phyloP scores from a whole-genome alignment of 2,329 filamentous ascomycete species.

The Fusarium algeriense region DNA sequence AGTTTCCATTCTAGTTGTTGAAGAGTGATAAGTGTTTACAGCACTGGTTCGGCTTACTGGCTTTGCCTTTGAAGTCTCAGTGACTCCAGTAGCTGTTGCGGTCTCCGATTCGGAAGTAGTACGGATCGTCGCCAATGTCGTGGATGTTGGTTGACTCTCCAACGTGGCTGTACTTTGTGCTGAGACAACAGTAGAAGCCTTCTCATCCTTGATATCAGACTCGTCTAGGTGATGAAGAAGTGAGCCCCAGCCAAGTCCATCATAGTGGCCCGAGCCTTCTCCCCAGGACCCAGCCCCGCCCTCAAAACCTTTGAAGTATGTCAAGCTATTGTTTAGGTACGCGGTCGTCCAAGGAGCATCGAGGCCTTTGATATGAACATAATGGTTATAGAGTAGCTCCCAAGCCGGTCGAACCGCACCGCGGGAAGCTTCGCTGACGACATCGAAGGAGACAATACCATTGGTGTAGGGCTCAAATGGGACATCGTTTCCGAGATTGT shows the following conservation, averaged over 20 bases:
- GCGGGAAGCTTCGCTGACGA: conserved; percentile 15
- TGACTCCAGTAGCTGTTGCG: not conserved
- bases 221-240: conserved; percentile 2
- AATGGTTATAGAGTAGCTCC: conserved; percentile 32
- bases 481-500: conserved; percentile 33
- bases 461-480: conserved; percentile 37
- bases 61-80: not conserved
- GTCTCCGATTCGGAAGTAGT: not conserved
- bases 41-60: not conserved
- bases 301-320: not conserved
- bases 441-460: conserved; percentile 14
- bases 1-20: not conserved
- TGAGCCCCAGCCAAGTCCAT: conserved; percentile 9
- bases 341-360: conserved; percentile 31
- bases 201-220: not conserved
- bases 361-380: conserved; percentile 25
- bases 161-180: not conserved
- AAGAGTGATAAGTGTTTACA: not conserved
- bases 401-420: conserved; percentile 1
- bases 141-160: not conserved
- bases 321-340: conserved; percentile 14
- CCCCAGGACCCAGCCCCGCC: conserved; percentile 3
- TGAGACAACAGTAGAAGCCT: not conserved
- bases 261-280: not conserved
- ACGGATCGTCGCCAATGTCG: not conserved